Conservation (phyloP, 768 basidiomycete genomes). For the Pleurotus giganteus region DNA sequence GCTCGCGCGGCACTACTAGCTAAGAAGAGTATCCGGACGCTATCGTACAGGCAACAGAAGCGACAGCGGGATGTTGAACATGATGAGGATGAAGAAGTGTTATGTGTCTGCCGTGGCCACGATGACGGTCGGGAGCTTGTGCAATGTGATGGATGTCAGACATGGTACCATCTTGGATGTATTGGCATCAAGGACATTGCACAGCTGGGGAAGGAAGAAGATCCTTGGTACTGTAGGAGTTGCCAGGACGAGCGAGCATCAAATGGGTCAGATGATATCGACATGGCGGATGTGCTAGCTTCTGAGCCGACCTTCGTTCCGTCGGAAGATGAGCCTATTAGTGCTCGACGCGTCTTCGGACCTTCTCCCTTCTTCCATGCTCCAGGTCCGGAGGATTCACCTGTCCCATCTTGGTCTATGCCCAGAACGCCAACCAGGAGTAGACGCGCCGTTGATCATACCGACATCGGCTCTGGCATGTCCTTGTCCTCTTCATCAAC, state of each 20-base stretch:
- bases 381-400: constrained; percentile 50
- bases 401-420: constrained; percentile 45
- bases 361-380: constrained; percentile 56
- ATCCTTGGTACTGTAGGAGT: constrained; percentile 72
- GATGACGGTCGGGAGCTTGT: constrained; percentile 78
- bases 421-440: constrained; percentile 53
- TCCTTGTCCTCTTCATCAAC: constrained; percentile 35
- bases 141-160: constrained; percentile 77
- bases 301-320: constrained; percentile 70
- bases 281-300: constrained; percentile 19
- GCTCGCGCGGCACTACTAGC: constrained; percentile 72
- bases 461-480: constrained; percentile 24
- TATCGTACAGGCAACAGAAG: constrained; percentile 52
- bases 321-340: constrained; percentile 51
- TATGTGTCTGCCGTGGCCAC: constrained; percentile 65
- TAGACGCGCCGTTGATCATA: constrained; percentile 14
- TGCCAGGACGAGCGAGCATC: constrained; percentile 35
- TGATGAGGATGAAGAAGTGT: constrained; percentile 45
- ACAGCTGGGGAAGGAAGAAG: constrained; percentile 73
- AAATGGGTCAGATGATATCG: constrained; percentile 5
- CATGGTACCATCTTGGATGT: constrained; percentile 82
- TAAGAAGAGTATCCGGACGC: constrained; percentile 63
- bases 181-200: constrained; percentile 65
- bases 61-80: constrained; percentile 32
- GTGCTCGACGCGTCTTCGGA: constrained; percentile 14